Evolutionary conservation across 2,329 filamentous ascomycete species (phyloP), one percentile per base, ranked within the genome.

Genomic region (Akanthomyces lecanii): DNA sequence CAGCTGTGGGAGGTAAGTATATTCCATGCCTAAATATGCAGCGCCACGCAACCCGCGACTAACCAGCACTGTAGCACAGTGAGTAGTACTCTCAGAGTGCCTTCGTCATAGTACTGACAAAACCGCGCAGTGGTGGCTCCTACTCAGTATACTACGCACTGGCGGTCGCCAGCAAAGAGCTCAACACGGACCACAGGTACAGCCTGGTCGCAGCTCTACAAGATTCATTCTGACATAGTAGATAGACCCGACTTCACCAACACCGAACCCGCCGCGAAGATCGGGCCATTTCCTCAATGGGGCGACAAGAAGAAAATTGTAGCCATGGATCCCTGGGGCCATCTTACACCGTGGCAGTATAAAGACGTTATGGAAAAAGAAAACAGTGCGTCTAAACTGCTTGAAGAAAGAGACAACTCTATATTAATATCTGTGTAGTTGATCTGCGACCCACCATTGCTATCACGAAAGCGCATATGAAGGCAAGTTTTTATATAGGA

Each of bases 91-190:
- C n/a, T 40, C 12, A 7, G n/a, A 14, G 21, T 40, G 21, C 14
- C 30, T 16, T 28, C 4, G 18, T 23, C 8, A 40, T 69, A 62
- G 64, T 51, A 42, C 61, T 57, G 18, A 62, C 54, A 45, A n/a
- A 38, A 14, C 23, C 23, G 3, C 54, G 8, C 36, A 79, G 77
- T 45, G 94, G 95, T 66, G 94, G 95, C 63, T 97, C 92, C 5
- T 98, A 99, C 75, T 92, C 91, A 65, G 94, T 97, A 67, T 98
- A 98, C 79, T 92, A 96, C 73, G 94, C 94, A 25, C 83, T 98
- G 33, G 94, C 94, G 14, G 88, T 98, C 67, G 94, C 94, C 25
- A 95, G 91, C 73, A 93, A 94, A 70, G 90, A 98, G 73, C 84
- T 98, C 63, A 86, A 91, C 65, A 82, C 86, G 47, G 89, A 96